phyloP scores from a whole-genome alignment of 179 eudicot species.

The Gypsophila paniculata region DNA sequence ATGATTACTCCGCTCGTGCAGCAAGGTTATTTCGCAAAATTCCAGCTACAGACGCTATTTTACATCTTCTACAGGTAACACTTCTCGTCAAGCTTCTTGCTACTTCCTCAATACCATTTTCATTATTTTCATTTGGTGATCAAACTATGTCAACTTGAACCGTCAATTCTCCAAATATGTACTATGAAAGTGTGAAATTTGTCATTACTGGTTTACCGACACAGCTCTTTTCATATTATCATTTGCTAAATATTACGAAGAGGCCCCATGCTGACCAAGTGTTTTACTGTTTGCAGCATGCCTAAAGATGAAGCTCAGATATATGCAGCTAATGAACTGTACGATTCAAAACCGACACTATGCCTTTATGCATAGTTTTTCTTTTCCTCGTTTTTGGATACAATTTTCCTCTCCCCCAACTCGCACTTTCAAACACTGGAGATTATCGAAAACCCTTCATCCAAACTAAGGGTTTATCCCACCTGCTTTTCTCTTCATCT shows the following conservation, averaged over 20 bases:
- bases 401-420: background rate
- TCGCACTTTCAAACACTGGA: background rate
- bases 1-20: conserved; percentile 36
- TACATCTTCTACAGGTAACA: conserved; percentile 76
- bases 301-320: conserved; percentile 87
- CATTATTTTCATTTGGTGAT: background rate
- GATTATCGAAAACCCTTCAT: background rate
- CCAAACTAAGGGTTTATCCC: background rate
- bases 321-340: conserved; percentile 85
- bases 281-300: conserved; percentile 56
- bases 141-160: background rate
- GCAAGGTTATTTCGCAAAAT: conserved; percentile 69
- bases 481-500: background rate
- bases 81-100: conserved; percentile 15
- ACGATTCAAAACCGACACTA: conserved; percentile 25
- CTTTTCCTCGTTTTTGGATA: too few species aligned
- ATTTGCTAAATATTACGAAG: too few species aligned
- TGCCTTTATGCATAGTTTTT: too few species aligned
- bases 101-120: background rate
- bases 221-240: too few species aligned
- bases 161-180: too few species aligned
- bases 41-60: conserved; percentile 60
- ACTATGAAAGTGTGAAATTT: too few species aligned
- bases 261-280: background rate
- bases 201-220: too few species aligned